Conservation (phyloP, 331 rosid species). For the Ulmus americana region DNA sequence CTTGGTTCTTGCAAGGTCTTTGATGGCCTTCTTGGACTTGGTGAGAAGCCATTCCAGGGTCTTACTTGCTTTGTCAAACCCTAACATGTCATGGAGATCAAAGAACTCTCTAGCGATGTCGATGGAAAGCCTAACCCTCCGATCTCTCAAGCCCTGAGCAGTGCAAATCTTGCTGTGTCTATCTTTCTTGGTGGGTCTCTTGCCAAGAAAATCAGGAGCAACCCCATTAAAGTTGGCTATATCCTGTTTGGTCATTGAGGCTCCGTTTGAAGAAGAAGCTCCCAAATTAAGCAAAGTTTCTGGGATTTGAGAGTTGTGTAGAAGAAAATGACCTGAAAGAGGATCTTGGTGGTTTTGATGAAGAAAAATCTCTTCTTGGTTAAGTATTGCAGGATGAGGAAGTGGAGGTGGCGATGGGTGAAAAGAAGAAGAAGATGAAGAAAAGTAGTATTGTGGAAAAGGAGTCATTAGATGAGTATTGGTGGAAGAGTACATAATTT, state of each 20-base stretch:
- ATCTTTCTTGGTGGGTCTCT: slow-evolving; percentile 56
- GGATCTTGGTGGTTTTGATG: slow-evolving; percentile 18
- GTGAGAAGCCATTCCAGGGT: slow-evolving; percentile 90
- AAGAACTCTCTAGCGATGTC: slow-evolving; percentile 83
- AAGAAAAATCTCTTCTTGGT: slow-evolving; percentile 15
- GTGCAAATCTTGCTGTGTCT: slow-evolving; percentile 93
- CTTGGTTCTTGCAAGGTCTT: slow-evolving; percentile 41
- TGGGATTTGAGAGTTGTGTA: neutral
- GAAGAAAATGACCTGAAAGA: neutral
- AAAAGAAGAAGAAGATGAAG: slow-evolving; percentile 14
- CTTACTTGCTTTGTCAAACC: slow-evolving; percentile 88
- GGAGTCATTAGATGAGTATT: slow-evolving; percentile 11
- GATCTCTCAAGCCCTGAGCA: slow-evolving; percentile 79
- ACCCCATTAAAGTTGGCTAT: slow-evolving; percentile 7
- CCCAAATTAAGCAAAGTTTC: slow-evolving; percentile 12
- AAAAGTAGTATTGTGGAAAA: slow-evolving; percentile 19
- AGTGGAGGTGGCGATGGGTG: slow-evolving; percentile 3
- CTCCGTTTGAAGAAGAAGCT: slow-evolving; percentile 4
- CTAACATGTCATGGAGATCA: slow-evolving; percentile 93
- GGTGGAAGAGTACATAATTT: slow-evolving; percentile 25
- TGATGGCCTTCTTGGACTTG: slow-evolving; percentile 68
- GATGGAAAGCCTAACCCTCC: slow-evolving; percentile 80
- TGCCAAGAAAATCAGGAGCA: slow-evolving; percentile 25
- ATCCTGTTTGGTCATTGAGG: neutral
- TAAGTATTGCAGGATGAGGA: slow-evolving; percentile 1